A percentile compares a stretch with the other conserved stretches of the same genome.
Conservation (phyloP, 352 stramenopile genomes). For the Pythium rishiriense region DNA sequence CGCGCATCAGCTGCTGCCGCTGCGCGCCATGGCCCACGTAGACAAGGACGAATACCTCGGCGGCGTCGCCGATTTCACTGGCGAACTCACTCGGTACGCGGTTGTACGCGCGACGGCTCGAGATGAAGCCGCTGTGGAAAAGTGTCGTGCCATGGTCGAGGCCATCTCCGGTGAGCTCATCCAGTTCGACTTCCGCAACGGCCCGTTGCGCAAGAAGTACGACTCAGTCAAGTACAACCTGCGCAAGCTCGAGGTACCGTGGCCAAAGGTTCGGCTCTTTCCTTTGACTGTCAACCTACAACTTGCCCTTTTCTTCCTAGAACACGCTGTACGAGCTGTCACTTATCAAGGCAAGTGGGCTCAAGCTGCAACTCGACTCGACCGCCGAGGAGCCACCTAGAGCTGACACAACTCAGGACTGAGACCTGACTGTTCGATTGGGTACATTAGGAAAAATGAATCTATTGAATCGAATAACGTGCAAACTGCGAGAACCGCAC, state of each 20-base stretch:
- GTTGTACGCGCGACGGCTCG: slow-evolving; percentile 87
- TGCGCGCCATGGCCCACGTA: slow-evolving; percentile 51
- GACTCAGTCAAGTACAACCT: slow-evolving; percentile 95
- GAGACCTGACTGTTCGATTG: not conserved
- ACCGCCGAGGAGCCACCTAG: slow-evolving; percentile 17
- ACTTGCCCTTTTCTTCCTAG: slow-evolving; percentile 24
- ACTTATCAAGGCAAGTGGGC: slow-evolving; percentile 66
- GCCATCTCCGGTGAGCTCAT: slow-evolving; percentile 89
- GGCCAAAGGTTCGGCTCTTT: not conserved
- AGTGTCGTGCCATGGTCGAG: slow-evolving; percentile 82
- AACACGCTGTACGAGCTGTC: slow-evolving; percentile 95
- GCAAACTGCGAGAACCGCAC: not conserved
- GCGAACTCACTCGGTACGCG: slow-evolving; percentile 88
- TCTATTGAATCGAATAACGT: slow-evolving; percentile 14
- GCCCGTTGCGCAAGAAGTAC: slow-evolving; percentile 90
- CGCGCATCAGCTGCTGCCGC: slow-evolving; percentile 51
- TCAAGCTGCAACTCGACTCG: slow-evolving; percentile 46
- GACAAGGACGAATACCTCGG: slow-evolving; percentile 92
- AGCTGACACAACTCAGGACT: slow-evolving; percentile 10
- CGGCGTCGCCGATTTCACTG: slow-evolving; percentile 94
- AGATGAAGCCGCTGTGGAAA: slow-evolving; percentile 80
- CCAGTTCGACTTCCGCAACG: slow-evolving; percentile 95
- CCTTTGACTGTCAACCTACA: not conserved
- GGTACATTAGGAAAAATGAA: slow-evolving; percentile 1
- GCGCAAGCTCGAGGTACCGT: slow-evolving; percentile 88